Base-by-base conservation (phyloP, 78 protist genomes). In the Emiliania huxleyi region DNA sequence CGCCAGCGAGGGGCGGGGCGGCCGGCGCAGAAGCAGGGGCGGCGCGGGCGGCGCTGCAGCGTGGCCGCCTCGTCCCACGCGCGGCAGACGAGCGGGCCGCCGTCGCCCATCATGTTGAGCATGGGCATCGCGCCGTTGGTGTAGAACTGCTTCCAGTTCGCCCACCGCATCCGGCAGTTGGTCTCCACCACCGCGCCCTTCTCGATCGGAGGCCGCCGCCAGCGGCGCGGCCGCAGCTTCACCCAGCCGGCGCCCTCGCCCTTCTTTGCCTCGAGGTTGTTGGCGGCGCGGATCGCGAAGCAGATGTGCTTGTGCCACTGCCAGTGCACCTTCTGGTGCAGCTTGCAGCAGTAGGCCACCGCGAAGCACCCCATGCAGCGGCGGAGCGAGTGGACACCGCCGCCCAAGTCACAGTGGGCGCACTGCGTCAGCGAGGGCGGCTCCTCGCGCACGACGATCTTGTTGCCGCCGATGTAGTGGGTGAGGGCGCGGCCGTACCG, bases 261-360 rank as follows among this genome's bases (percentile, higher is more conserved):
- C 29, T 40, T 37, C 29, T 22, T 8, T 29, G 85, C 85, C 85
- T 77, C 85, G 33, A 77, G 48, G 48, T 77, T 77, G 85, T 77
- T 77, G 18, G 85, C 85, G 19, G 85, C 85, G 0, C 85, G 85
- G 44, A 77, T 40, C 25, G 85, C 85, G 26, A 77, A 77, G 85
- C 85, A 77, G 85, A 77, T 77, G 85, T 77, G 85, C 85, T 77
- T 77, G 85, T 77, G 85, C 85, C 85, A 77, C 85, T 77, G 85
- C 85, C 44, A 37, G 26, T 77, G 85, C 46, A 62, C 46, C 85
- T 77, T 77, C 26, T 77, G 85, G 26, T 77, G 85, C 35, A 40
- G 25, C n/a, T 33, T 11, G 48, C 85, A 77, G 46, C 85, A 77
- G 48, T 77, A 77, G 25, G 85, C 85, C 19, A 77, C 85, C 23